Evolutionary conservation across 768 basidiomycete genomes (phyloP), one percentile per base, ranked within the genome.

Genomic region (Serendipita sp.): DNA sequence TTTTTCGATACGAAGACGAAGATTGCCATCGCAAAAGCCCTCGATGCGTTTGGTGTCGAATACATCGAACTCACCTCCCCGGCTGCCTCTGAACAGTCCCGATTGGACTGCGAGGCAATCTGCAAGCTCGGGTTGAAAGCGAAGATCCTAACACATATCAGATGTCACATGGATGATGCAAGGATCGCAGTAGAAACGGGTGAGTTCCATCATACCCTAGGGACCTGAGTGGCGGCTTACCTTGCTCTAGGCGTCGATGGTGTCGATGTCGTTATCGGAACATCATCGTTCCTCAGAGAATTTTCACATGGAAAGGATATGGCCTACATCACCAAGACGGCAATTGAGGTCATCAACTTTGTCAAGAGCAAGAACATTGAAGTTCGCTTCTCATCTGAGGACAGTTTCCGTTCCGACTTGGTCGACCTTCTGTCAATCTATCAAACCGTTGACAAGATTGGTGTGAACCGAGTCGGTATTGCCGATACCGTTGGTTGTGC

Each of bases 291-390:
- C 88, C 86, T 98, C 60, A 88, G 95, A 70, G 94, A 99, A 78
- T 96, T 98, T 83, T 97, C 95, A 32, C 96, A 99, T 75, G 96
- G 96, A 72, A 99, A 98, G 83, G 96, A 98, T 75, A 99, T 99
- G 92, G 78, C 91, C 53, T 99, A 96, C 78, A 99, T 99, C 79
- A 95, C 95, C 80, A 97, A 94, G 78, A 89, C 92, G 45, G 95
- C 95, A 66, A 92, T 97, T 71, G 94, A 97, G 75, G 96, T 99
- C 70, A 99, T 99, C 77, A 84, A 95, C 71, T 99, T 88, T 71
- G 95, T 99, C 83, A 99, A 99, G 82, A 93, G 89, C 79, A 99
- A 97, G 88, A 88, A 87, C 67, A 95, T 99, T 72, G 96, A 99
- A 78, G 92, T 99, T 73, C 92, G 96, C 66, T 99, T 99, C 83